Evolutionary conservation across 352 stramenopile genomes (phyloP).

Genomic region (Phytophthora citrophthora): DNA sequence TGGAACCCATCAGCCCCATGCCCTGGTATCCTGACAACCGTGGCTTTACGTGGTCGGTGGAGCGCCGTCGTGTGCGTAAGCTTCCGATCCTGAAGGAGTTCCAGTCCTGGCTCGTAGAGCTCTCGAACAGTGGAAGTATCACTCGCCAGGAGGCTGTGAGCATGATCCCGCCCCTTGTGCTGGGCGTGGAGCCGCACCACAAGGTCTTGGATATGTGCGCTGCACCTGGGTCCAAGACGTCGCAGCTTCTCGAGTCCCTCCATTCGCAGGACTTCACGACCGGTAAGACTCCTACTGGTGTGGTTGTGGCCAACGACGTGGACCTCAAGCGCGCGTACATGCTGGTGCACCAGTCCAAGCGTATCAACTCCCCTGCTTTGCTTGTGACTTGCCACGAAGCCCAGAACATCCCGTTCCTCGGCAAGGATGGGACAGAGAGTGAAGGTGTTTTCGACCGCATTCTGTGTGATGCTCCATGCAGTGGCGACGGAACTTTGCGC

Average conservation of each 20-base stretch:
- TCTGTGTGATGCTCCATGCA: constrained; percentile 98
- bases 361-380: constrained; percentile 93
- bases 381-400: constrained; percentile 97
- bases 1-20: constrained; percentile 86
- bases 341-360: constrained; percentile 98
- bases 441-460: constrained; percentile 97
- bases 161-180: constrained; percentile 98
- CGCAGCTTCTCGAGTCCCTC: constrained; percentile 96
- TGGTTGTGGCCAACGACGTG: constrained; percentile 97
- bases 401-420: constrained; percentile 95
- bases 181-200: constrained; percentile 95
- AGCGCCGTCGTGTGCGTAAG: constrained; percentile 92
- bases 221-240: constrained; percentile 99
- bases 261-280: constrained; percentile 82
- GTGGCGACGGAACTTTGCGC: constrained; percentile 97
- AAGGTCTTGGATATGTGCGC: constrained; percentile 98
- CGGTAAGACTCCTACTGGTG: constrained; percentile 85
- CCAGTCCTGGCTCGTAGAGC: constrained; percentile 96
- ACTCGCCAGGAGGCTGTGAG: constrained; percentile 98
- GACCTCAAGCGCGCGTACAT: constrained; percentile 98
- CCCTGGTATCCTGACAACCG: constrained; percentile 91
- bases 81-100: constrained; percentile 93
- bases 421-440: constrained; percentile 53
- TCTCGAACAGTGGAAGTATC: constrained; percentile 94
- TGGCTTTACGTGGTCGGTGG: constrained; percentile 91